phyloP scores from a whole-genome alignment of 2,329 filamentous ascomycete species.

The Aspergillus nomiae region DNA sequence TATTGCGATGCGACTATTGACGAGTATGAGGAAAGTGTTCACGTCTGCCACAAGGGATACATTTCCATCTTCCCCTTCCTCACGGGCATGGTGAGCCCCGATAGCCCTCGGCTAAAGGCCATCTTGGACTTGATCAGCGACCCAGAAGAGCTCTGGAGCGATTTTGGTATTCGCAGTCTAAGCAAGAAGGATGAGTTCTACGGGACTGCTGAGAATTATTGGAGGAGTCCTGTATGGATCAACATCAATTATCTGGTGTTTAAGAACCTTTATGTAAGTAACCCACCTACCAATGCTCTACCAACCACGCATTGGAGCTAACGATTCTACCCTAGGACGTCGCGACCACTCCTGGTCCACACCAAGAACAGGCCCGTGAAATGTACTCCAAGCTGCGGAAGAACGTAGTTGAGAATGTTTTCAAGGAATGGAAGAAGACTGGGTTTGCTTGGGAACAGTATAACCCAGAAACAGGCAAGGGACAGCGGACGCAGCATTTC shows the following conservation, averaged over 20 bases:
- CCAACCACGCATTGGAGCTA: constrained; percentile 8
- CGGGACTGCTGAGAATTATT: constrained; percentile 93
- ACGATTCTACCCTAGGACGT: constrained; percentile 55
- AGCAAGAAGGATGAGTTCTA: constrained; percentile 83
- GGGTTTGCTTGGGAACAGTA: constrained; percentile 99
- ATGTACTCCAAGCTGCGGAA: constrained; percentile 76
- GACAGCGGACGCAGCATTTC: constrained; percentile 97
- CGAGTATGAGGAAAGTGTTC: constrained; percentile 84
- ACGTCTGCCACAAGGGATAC: constrained; percentile 97
- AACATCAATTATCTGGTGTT: constrained; percentile 93
- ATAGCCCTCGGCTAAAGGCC: constrained; percentile 73
- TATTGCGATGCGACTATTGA: constrained; percentile 97
- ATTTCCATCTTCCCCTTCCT: constrained; percentile 92
- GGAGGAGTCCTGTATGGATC: constrained; percentile 92
- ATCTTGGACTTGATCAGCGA: constrained; percentile 77
- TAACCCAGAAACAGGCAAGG: constrained; percentile 85
- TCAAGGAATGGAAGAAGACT: constrained; percentile 82
- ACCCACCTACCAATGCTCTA: not conserved
- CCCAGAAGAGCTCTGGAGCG: constrained; percentile 85
- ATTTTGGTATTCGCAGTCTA: constrained; percentile 83
- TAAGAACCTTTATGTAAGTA: constrained; percentile 72
- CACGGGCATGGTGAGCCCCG: constrained; percentile 72
- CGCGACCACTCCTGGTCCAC: constrained; percentile 65
- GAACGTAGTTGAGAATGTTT: constrained; percentile 89
- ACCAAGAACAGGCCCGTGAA: constrained; percentile 67